Conservation (phyloP, 2,329 filamentous ascomycete genomes). For the Cercospora sp. region DNA sequence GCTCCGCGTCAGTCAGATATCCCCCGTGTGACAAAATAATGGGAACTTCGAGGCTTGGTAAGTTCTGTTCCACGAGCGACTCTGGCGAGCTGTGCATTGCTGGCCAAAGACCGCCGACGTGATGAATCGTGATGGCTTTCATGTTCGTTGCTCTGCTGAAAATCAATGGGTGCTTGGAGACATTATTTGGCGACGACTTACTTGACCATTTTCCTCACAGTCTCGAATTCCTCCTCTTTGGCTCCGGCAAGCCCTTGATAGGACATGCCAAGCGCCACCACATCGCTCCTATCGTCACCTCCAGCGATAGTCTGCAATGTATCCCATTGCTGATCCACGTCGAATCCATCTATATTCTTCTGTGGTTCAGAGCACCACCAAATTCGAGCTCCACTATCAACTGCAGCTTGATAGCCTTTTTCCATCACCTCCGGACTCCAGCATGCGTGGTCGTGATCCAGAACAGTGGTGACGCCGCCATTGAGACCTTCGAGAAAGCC, state of each 20-base stretch:
- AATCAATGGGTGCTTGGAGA: neutral
- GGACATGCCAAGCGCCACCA: conserved; percentile 5
- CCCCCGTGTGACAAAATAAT: conserved; percentile 56
- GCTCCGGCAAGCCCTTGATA: conserved; percentile 13
- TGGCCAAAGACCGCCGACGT: conserved; percentile 15
- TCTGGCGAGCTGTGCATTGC: conserved; percentile 42
- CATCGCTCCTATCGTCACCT: neutral
- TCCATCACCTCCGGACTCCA: conserved; percentile 18
- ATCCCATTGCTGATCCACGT: conserved; percentile 14
- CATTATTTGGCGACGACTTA: neutral
- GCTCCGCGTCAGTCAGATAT: conserved; percentile 46
- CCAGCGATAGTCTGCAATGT: conserved; percentile 7
- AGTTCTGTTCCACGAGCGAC: conserved; percentile 40
- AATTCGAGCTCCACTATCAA: conserved; percentile 42
- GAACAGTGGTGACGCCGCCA: conserved; percentile 47
- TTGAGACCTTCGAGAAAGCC: conserved; percentile 46
- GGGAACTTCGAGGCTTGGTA: conserved; percentile 50
- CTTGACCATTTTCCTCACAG: conserved; percentile 11
- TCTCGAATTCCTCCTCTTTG: conserved; percentile 11
- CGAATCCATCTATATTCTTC: neutral
- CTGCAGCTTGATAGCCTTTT: conserved; percentile 41
- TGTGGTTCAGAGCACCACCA: conserved; percentile 19
- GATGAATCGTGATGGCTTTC: conserved; percentile 19
- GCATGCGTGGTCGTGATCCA: conserved; percentile 42
- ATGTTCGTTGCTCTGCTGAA: neutral